Evolutionary conservation across 2,329 filamentous ascomycete species (phyloP), one percentile per base, ranked within the genome.

Genomic region (Aaosphaeria pasadenensis): DNA sequence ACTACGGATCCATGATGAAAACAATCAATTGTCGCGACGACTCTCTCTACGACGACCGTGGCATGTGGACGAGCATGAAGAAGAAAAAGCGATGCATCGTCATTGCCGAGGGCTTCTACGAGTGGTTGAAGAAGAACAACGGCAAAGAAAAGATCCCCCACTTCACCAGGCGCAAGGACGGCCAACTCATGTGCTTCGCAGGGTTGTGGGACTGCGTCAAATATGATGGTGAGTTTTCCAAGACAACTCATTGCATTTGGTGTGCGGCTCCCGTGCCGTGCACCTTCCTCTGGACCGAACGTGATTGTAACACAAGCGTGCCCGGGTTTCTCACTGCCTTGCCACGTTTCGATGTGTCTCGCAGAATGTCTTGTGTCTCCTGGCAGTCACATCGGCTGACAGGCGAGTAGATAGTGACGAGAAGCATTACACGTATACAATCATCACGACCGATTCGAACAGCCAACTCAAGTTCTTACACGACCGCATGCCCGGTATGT

Each of bases 21-120:
- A 96, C 91, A 0, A 97, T 97, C 70, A 97, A 99, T 71, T 97
- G 92, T 67, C 85, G 92, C 3, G 89, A 92, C 63, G 92, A 97
- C 70, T 94, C 89, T 1, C 75, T 97, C 17, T 77, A 82, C 5
- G 81, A 86, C 7, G 79, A 86, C 6, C 82, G 85, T 5, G 91
- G 91, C 7, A 88, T 97, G 85, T 97, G 94, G 94, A 87, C 82
- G 39, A 84, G 82, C 1, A 95, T 97, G 88, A 96, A 96, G 73
- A 84, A 85, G 52, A 83, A 81, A 57, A 96, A 96, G 72, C 80
- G 94, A 30, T 97, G 94, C 67, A 77, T 97, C 24, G 84, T 97
- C 7, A 66, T 96, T 5, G 91, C 89, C 7, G 87, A 96, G 70
- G 94, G 94, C 1, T 99, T 97, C 71, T 99, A 90, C 63, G 94